Base-by-base conservation (phyloP, 2,329 filamentous ascomycete species). In the Beauveria sp. region DNA sequence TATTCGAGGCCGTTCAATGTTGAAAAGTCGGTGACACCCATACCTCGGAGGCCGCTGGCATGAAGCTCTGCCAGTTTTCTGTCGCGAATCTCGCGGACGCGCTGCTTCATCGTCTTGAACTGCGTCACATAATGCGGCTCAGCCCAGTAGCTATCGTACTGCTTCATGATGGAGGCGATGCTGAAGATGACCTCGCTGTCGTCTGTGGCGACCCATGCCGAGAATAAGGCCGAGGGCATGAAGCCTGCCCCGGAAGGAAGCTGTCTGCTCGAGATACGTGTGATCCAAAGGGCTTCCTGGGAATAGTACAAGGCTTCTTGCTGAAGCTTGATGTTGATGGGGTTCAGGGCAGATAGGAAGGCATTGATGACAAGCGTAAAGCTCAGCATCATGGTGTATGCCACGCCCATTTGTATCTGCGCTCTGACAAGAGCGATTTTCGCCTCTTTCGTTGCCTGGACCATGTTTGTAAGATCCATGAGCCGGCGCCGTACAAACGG, bases 171-270 rank as follows among this genome's bases (percentile, higher is more conserved):
- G 6, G 24, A 34, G 22, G 54, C 40, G 34, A 68, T 63, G 5
- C 48, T 54, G 2, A 37, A 20, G 12, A 53, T 28, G n/a, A 62
- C 56, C 7, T 59, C 56, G 22, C 40, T 37, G 14, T 78, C 76
- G 3, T 70, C 70, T 3, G 66, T 65, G 24, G 64, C 62, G 0
- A 66, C 64, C 67, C 67, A 71, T 0, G 66, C 70, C 1, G 67
- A 60, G 9, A 69, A 51, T 2, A 73, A 62, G 12, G 64, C 67
- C 1, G 68, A 57, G 5, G 69, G 67, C 30, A 70, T 64, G 24
- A 69, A 68, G 34, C 66, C 66, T 7, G 70, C 66, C 1, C 68
- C 71, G 1, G 72, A 50, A 5, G 71, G 70, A 8, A 68, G 54
- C 50, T 69, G 67, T 14, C 55, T 44, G 16, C 55, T 30, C 1